A percentile compares a stretch with the other conserved stretches of the same genome.
These are phyloP conservation scores for Paracorniculantispora psalliotae DNA, from an alignment of 2,329 filamentous ascomycete genomes.

Conservation along the genomic window DNA sequence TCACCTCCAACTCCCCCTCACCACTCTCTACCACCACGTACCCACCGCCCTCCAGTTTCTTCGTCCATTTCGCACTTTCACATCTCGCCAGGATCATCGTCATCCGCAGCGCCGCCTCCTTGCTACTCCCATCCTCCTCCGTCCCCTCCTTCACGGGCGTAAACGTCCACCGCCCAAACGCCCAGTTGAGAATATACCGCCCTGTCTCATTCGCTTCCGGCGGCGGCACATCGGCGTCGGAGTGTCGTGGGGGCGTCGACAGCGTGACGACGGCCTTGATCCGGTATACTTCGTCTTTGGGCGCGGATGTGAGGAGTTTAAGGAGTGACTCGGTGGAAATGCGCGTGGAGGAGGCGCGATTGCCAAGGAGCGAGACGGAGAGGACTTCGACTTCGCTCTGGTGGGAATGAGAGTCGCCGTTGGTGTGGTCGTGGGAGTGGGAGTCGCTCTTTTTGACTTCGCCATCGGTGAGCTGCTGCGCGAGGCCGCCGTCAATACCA, in stretches of 20 bases:
- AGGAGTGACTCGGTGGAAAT: slow-evolving; percentile 60
- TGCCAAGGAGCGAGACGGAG: slow-evolving; percentile 63
- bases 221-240: slow-evolving; percentile 42
- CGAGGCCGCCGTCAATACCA: slow-evolving; percentile 79
- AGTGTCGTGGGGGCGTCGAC: slow-evolving; percentile 42
- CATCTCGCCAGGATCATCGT: slow-evolving; percentile 70
- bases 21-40: slow-evolving; percentile 45
- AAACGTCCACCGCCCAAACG: slow-evolving; percentile 92
- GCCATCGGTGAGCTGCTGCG: slow-evolving; percentile 46
- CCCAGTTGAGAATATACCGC: slow-evolving; percentile 94
- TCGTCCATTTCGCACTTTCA: slow-evolving; percentile 73
- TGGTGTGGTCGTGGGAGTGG: slow-evolving; percentile 18
- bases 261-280: slow-evolving; percentile 70
- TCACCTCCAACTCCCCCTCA: slow-evolving; percentile 47
- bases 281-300: slow-evolving; percentile 91
- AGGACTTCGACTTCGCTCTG: slow-evolving; percentile 93
- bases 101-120: slow-evolving; percentile 58
- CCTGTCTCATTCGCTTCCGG: slow-evolving; percentile 27
- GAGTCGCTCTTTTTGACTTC: slow-evolving; percentile 24
- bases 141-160: slow-evolving; percentile 49
- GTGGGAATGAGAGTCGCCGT: slow-evolving; percentile 37
- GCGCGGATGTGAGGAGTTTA: slow-evolving; percentile 63
- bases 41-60: slow-evolving; percentile 58
- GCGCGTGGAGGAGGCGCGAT: slow-evolving; percentile 25
- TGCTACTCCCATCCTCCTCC: slow-evolving; percentile 51